phyloP scores from a whole-genome alignment of 345 rosid species.

The Triadica sebifera region DNA sequence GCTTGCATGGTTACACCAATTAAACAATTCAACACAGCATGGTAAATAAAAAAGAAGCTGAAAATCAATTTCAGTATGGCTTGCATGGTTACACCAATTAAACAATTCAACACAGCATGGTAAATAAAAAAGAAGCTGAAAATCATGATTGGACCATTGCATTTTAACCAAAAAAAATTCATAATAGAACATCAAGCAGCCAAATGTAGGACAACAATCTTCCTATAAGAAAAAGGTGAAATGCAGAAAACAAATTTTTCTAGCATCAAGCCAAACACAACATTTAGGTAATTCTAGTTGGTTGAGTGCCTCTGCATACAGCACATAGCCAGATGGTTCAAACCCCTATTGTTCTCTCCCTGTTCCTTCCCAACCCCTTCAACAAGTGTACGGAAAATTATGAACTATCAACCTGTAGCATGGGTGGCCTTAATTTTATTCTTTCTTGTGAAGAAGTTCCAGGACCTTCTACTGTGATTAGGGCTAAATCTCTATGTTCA shows the following conservation, averaged over 20 bases:
- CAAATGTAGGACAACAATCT: background rate
- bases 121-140: background rate
- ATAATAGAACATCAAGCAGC: background rate
- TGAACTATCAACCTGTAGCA: conserved; percentile 73
- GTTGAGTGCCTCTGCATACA: background rate
- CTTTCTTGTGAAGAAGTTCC: conserved; percentile 65
- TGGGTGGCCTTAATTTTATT: conserved; percentile 77
- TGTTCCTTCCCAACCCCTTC: background rate
- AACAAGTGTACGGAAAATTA: background rate
- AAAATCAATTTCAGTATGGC: background rate
- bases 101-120: background rate
- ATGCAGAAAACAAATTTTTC: background rate
- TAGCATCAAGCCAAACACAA: background rate
- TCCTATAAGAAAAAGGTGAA: background rate
- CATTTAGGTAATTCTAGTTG: background rate
- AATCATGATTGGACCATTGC: background rate
- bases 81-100: background rate
- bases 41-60: background rate
- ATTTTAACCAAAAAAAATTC: background rate
- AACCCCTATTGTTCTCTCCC: background rate
- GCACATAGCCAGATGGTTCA: background rate
- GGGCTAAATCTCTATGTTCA: conserved; percentile 95
- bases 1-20: background rate
- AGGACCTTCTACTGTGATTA: conserved; percentile 74
- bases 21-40: background rate